phyloP scores from a whole-genome alignment of 345 rosid species.

The Salix udensis region DNA sequence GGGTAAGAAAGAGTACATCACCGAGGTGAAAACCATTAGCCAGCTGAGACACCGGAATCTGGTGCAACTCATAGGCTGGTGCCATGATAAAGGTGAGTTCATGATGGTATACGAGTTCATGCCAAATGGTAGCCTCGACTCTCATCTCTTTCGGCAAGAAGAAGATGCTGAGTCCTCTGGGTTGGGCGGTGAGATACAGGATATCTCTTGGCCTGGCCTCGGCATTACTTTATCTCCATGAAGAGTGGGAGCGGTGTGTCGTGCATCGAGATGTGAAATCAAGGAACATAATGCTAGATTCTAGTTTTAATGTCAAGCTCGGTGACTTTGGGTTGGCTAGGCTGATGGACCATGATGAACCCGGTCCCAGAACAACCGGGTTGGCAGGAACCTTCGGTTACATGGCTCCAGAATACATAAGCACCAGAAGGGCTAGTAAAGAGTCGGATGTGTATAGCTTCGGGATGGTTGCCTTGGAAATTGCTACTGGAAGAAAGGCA shows the following conservation, averaged over 20 bases:
- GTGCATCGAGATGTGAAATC: conserved; percentile 61
- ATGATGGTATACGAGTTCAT: conserved; percentile 67
- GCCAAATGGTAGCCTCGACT: conserved; percentile 64
- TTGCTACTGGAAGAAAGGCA: conserved; percentile 26
- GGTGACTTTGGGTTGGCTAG: conserved; percentile 65
- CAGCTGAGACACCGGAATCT: conserved; percentile 55
- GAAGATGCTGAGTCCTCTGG: conserved; percentile 10
- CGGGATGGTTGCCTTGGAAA: conserved; percentile 16
- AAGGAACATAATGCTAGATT: conserved; percentile 60
- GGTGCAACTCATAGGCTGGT: conserved; percentile 68
- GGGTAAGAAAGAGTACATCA: conserved; percentile 45
- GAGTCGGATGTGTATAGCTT: conserved; percentile 17
- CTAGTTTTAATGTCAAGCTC: conserved; percentile 52
- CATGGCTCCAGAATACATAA: conserved; percentile 50
- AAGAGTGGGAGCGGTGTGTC: conserved; percentile 64
- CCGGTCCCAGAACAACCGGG: conserved; percentile 33
- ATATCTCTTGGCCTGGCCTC: conserved; percentile 50
- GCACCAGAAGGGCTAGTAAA: conserved; percentile 47
- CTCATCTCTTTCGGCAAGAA: conserved; percentile 49
- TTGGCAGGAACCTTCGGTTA: conserved; percentile 54
- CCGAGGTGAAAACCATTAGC: conserved; percentile 54
- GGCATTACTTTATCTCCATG: conserved; percentile 52
- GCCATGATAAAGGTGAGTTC: conserved; percentile 56
- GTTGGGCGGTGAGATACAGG: conserved; percentile 44
- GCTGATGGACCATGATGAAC: conserved; percentile 13